Percentiles rank a stretch among this genome's conserved stretches.
Conservation (phyloP, 2,329 filamentous ascomycete genomes). For the Xylaria sp. region DNA sequence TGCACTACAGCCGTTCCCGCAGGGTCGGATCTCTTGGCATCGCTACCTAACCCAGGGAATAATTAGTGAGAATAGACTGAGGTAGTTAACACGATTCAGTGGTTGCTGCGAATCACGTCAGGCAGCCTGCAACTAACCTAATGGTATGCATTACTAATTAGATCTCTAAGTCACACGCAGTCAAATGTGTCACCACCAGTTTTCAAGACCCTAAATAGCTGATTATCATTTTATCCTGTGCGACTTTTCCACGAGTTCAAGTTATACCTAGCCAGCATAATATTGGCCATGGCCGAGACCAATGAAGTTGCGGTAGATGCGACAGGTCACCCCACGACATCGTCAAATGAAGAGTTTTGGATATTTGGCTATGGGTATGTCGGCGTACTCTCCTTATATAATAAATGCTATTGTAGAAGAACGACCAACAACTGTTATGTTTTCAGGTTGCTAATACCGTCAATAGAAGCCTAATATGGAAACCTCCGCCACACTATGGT, state of each 20-base stretch:
- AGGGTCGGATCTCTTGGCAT: conserved; percentile 32
- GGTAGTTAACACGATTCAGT: background rate
- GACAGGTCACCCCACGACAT: conserved; percentile 39
- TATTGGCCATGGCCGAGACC: conserved; percentile 37
- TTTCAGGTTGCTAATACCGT: conserved; percentile 18
- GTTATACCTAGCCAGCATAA: background rate
- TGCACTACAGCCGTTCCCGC: conserved; percentile 30
- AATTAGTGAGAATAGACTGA: background rate
- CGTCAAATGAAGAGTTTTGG: conserved; percentile 78
- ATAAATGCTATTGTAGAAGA: conserved; percentile 16
- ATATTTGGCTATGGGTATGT: conserved; percentile 94
- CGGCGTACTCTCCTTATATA: conserved; percentile 6
- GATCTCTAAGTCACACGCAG: conserved; percentile 7
- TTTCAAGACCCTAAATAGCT: background rate
- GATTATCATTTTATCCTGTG: background rate
- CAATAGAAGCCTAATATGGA: conserved; percentile 92
- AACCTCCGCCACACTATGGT: conserved; percentile 96
- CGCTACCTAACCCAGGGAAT: conserved; percentile 2
- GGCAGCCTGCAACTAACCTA: background rate
- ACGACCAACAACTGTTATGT: background rate
- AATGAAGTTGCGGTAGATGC: conserved; percentile 38
- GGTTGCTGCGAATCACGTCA: conserved; percentile 4
- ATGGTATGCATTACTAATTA: conserved; percentile 34
- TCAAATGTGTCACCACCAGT: background rate
- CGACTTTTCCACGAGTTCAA: background rate